phyloP scores from a whole-genome alignment of 1,139 yeast genomes.

The Candida buenavistaensis region DNA sequence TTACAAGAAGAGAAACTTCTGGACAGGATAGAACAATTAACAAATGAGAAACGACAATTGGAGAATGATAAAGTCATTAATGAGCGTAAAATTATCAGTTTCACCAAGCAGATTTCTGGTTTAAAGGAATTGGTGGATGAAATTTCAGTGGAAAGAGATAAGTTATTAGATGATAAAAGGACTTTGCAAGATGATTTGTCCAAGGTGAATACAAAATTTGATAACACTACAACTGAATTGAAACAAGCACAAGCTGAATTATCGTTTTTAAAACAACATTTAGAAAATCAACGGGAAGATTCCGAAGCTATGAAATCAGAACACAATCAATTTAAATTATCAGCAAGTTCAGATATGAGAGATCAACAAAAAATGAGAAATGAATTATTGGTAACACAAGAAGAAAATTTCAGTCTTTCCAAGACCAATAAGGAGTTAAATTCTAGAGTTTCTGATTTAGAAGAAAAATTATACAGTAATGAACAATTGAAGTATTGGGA shows the following conservation, averaged over 20 bases:
- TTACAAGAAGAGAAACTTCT: conserved; percentile 54
- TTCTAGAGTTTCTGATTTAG: conserved; percentile 33
- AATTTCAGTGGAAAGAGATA: conserved; percentile 49
- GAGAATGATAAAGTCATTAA: conserved; percentile 44
- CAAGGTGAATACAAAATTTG: conserved; percentile 43
- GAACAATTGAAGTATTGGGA: conserved; percentile 50
- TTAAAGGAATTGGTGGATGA: conserved; percentile 55
- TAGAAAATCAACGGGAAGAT: conserved; percentile 35
- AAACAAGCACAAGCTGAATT: conserved; percentile 31
- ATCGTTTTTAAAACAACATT: conserved; percentile 35
- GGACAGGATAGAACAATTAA: conserved; percentile 41
- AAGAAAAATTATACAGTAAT: conserved; percentile 44
- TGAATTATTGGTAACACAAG: conserved; percentile 38
- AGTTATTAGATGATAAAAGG: conserved; percentile 47
- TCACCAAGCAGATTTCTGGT: conserved; percentile 51
- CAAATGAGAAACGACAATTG: conserved; percentile 47
- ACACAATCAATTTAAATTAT: conserved; percentile 34
- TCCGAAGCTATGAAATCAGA: conserved; percentile 34
- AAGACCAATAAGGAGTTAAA: conserved; percentile 37
- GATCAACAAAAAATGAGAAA: conserved; percentile 41
- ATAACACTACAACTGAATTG: conserved; percentile 39
- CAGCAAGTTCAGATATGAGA: conserved; percentile 30
- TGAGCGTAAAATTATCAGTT: conserved; percentile 48
- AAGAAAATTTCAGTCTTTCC: conserved; percentile 45
- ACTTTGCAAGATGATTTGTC: conserved; percentile 47